Percentiles rank a stretch among this genome's conserved stretches.
These are phyloP conservation scores for Penicillium corylophilum DNA, from an alignment of 2,329 filamentous ascomycete genomes.

Conservation along the genomic window DNA sequence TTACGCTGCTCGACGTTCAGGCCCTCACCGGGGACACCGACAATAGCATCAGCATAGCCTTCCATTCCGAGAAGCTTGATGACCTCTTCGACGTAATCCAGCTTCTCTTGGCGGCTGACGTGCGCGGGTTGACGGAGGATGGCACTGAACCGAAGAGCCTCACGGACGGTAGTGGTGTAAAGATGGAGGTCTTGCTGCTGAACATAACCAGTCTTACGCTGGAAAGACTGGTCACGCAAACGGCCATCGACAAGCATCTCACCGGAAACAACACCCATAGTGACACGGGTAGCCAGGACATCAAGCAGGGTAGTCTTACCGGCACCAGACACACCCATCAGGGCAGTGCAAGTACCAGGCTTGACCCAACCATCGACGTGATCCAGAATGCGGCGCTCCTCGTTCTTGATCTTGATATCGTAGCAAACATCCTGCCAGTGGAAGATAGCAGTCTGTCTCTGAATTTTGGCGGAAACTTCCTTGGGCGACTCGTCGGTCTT, in stretches of 20 bases:
- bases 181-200: conserved; percentile 92
- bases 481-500: conserved; percentile 33
- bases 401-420: conserved; percentile 75
- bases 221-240: conserved; percentile 76
- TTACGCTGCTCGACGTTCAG: conserved; percentile 64
- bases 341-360: conserved; percentile 81
- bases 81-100: conserved; percentile 84
- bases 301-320: conserved; percentile 91
- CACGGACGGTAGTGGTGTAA: conserved; percentile 79
- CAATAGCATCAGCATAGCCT: conserved; percentile 83
- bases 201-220: conserved; percentile 88
- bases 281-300: conserved; percentile 78
- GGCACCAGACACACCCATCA: conserved; percentile 90
- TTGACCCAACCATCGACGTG: conserved; percentile 92
- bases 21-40: conserved; percentile 85
- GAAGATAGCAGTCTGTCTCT: conserved; percentile 73
- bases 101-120: conserved; percentile 72
- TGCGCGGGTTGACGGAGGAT: conserved; percentile 77
- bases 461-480: conserved; percentile 46
- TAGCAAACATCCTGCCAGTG: conserved; percentile 85
- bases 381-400: conserved; percentile 73
- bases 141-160: conserved; percentile 83
- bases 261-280: conserved; percentile 84
- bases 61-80: conserved; percentile 90
- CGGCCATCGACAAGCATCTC: conserved; percentile 81